Conservation (phyloP, 805 yeast species). For the Martiniozyma abietophila region DNA sequence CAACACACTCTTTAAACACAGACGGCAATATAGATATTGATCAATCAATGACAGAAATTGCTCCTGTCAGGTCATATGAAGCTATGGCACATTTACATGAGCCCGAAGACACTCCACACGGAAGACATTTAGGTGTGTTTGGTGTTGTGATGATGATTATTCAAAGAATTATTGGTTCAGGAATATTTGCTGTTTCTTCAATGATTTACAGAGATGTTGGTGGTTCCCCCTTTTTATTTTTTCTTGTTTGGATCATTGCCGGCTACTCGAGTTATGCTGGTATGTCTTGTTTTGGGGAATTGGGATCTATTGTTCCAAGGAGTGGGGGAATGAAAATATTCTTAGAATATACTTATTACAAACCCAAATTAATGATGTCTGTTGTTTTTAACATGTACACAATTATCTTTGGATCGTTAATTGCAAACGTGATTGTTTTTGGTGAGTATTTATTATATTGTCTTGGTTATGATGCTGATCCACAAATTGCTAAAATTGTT, state of each 20-base stretch:
- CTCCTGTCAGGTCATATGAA: constrained; percentile 6
- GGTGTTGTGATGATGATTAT: constrained; percentile 57
- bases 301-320: constrained; percentile 62
- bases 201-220: constrained; percentile 60
- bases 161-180: constrained; percentile 68
- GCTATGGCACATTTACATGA: constrained; percentile 20
- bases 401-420: constrained; percentile 40
- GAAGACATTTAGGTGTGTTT: constrained; percentile 62
- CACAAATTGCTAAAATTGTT: constrained; percentile 30
- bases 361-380: constrained; percentile 45
- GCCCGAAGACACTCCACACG: constrained; percentile 55
- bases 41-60: not conserved
- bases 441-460: constrained; percentile 44
- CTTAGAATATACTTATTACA: constrained; percentile 54
- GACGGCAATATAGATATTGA: not conserved
- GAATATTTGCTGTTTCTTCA: constrained; percentile 66
- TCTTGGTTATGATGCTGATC: constrained; percentile 28
- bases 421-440: constrained; percentile 43
- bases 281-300: constrained; percentile 53
- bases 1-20: no score
- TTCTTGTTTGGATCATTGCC: constrained; percentile 54
- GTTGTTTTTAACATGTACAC: constrained; percentile 40
- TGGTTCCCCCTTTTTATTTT: constrained; percentile 52
- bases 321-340: constrained; percentile 74
- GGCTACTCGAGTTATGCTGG: constrained; percentile 60